phyloP scores from a whole-genome alignment of 768 basidiomycete species.

The Cubamyces sp. region DNA sequence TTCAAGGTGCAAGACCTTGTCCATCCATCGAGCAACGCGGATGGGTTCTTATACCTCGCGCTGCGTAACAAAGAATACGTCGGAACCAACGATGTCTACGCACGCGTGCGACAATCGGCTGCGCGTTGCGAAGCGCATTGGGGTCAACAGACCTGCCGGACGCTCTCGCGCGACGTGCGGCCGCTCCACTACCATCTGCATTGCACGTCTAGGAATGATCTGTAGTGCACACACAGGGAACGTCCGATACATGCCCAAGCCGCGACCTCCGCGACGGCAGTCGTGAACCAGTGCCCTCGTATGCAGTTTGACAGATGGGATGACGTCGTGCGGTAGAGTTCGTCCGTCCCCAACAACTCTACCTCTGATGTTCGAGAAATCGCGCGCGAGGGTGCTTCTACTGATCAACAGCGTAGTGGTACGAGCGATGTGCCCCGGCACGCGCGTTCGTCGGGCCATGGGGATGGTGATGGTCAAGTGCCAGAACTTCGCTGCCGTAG shows the following conservation, averaged over 20 bases:
- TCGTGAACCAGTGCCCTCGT: background rate
- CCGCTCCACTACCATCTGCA: slow-evolving; percentile 14
- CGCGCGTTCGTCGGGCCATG: background rate
- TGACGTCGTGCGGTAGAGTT: background rate
- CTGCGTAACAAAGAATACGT: background rate
- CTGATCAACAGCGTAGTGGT: background rate
- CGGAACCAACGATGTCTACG: background rate
- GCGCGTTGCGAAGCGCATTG: background rate
- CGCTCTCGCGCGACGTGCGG: background rate
- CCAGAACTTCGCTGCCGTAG: slow-evolving; percentile 1
- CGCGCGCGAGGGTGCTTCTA: background rate
- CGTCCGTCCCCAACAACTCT: background rate
- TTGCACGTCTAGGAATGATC: background rate
- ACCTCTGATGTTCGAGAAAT: slow-evolving; percentile 8
- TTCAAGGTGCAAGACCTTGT: background rate
- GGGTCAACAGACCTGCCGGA: slow-evolving; percentile 1
- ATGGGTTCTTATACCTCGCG: background rate
- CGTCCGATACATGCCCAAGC: background rate
- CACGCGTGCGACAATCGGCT: background rate
- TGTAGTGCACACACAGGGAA: background rate
- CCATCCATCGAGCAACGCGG: background rate
- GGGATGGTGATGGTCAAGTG: background rate
- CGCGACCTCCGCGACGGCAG: background rate
- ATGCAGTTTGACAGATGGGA: slow-evolving; percentile 7
- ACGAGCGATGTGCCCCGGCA: background rate